Percentiles rank a stretch among this genome's conserved stretches.
These are phyloP conservation scores for Chaetomium sp. DNA, from an alignment of 2,329 filamentous ascomycete species.

Conservation along the genomic window DNA sequence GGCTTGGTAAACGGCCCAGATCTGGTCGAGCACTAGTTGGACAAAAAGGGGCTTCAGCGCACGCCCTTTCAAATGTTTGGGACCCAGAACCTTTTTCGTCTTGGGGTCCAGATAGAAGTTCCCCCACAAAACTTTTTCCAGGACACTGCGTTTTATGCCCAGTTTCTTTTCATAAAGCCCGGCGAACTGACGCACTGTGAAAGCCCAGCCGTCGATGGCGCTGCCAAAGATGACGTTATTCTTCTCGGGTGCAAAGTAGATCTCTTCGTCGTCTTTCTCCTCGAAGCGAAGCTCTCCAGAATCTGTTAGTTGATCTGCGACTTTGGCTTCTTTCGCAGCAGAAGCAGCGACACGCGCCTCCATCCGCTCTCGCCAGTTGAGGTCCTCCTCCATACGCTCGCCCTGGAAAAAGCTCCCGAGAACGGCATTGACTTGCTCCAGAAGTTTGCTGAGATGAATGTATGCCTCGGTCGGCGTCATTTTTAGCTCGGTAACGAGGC, in stretches of 20 bases:
- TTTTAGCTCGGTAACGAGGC: conserved; percentile 88
- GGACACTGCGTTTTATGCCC: conserved; percentile 81
- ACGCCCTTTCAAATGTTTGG: conserved; percentile 90
- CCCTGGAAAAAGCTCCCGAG: conserved; percentile 97
- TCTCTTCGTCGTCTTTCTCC: conserved; percentile 91
- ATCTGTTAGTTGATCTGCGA: conserved; percentile 54
- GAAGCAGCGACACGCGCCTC: conserved; percentile 80
- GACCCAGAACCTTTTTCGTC: conserved; percentile 86
- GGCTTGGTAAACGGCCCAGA: conserved; percentile 94
- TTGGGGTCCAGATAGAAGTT: conserved; percentile 97
- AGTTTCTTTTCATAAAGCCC: conserved; percentile 94
- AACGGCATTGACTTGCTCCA: conserved; percentile 97
- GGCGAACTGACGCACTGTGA: conserved; percentile 93
- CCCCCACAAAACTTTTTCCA: conserved; percentile 96
- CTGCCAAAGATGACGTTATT: conserved; percentile 99
- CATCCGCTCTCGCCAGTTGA: conserved; percentile 92
- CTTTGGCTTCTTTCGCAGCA: conserved; percentile 59
- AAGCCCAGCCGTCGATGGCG: conserved; percentile 98
- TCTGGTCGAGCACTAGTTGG: conserved; percentile 89
- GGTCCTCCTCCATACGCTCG: conserved; percentile 96
- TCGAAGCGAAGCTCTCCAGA: conserved; percentile 72
- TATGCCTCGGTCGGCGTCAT: conserved; percentile 92
- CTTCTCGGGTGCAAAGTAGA: conserved; percentile 97
- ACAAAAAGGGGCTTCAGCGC: conserved; percentile 96
- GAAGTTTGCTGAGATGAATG: conserved; percentile 79